Base-by-base conservation (phyloP, 2,329 filamentous ascomycete species). In the Beauveria scarabaeidicola region DNA sequence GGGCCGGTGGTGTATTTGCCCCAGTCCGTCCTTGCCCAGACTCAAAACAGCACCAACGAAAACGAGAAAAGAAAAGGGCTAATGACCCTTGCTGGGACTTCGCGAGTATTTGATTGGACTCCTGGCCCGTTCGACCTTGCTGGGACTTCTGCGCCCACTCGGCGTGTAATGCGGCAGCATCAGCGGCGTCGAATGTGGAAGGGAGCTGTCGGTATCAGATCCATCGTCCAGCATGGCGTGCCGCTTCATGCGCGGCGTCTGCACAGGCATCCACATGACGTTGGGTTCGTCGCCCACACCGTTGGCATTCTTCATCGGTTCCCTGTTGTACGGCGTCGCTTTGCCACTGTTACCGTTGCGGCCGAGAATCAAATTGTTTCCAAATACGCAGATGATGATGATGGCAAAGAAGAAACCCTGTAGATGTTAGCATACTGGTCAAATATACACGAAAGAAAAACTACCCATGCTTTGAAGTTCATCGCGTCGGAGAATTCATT, bases 401-500 rank as follows among this genome's bases (percentile, higher is more conserved):
- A 81, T 71, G 2, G 78, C 74, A 13, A 81, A 70, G 59, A 84
- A 75, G 62, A 83, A 81, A 1, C 76, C 76, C 80, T 83, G 19
- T n/a, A 48, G 19, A 5, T 9, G 9, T 48, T 58, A 60, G n/a
- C 9, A 38, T 46, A 44, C 3, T 6, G 4, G 32, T n/a, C 3
- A 38, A 53, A 40, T 41, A 25, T 1, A 47, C 7, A 15, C 6
- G 1, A 5, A 5, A n/a, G 3, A n/a, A 19, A 25, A 71, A 78
- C 64, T 72, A 83, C 81, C 75, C 81, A 81, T 10, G 81, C 80
- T 73, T 97, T 97, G 73, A 90, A 88, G 64, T 88, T 91, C 72
- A 97, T 92, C 6, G 90, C 86, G 66, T 96, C 91, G 5, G 96
- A 87, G 71, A 97, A 97, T 67, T 88, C 88, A 70, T 97, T 97